Conservation (phyloP, 2,329 filamentous ascomycete species). For the Claviceps capensis region DNA sequence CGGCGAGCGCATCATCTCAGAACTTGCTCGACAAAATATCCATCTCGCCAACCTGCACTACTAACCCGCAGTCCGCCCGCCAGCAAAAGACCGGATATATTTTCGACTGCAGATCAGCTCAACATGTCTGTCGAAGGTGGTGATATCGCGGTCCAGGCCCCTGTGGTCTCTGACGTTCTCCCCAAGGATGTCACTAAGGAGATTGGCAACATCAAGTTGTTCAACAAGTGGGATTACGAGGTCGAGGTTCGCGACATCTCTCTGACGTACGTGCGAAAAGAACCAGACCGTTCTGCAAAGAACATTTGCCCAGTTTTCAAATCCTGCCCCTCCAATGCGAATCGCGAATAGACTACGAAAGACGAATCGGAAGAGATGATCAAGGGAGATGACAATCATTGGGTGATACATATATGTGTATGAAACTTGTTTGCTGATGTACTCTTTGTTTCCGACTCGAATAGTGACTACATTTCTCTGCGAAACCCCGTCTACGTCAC, state of each 20-base stretch:
- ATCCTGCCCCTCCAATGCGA: neutral
- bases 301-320: neutral
- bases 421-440: slow-evolving; percentile 17
- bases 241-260: slow-evolving; percentile 99
- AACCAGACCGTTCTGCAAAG: neutral
- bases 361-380: neutral
- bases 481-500: slow-evolving; percentile 97
- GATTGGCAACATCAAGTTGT: slow-evolving; percentile 87
- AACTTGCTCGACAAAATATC: slow-evolving; percentile 20
- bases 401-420: neutral
- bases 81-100: slow-evolving; percentile 20
- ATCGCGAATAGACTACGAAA: neutral
- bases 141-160: slow-evolving; percentile 84
- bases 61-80: slow-evolving; percentile 23
- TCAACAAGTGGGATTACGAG: slow-evolving; percentile 98
- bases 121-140: slow-evolving; percentile 78
- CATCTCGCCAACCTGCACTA: slow-evolving; percentile 25
- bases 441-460: slow-evolving; percentile 10
- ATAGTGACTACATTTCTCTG: slow-evolving; percentile 99
- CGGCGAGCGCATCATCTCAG: slow-evolving; percentile 17
- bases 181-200: slow-evolving; percentile 86
- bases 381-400: neutral
- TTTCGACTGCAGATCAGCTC: slow-evolving; percentile 28
- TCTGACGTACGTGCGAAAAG: slow-evolving; percentile 61
- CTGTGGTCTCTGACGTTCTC: slow-evolving; percentile 63